A percentile compares a stretch with the other conserved stretches of the same genome.
These are phyloP conservation scores for Xylaria longipes DNA, from an alignment of 495 filamentous ascomycete genomes.

Conservation along the genomic window DNA sequence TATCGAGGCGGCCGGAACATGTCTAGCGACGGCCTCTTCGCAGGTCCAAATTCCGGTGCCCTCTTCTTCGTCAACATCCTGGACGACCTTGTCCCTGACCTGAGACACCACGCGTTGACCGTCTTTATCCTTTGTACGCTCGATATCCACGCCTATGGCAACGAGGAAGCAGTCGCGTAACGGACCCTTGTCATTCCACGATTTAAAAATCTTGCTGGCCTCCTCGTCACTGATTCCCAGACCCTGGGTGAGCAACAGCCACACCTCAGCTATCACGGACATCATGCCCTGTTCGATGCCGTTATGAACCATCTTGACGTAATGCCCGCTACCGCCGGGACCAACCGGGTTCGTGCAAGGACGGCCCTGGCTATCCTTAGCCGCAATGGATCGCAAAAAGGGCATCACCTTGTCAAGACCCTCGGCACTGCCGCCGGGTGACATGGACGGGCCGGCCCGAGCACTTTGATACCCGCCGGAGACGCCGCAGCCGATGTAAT, in stretches of 20 bases:
- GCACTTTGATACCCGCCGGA: constrained; percentile 74
- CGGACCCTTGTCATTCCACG: constrained; percentile 66
- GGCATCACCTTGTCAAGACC: constrained; percentile 68
- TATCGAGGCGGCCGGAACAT: constrained; percentile 71
- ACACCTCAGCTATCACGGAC: constrained; percentile 61
- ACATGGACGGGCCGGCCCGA: constrained; percentile 68
- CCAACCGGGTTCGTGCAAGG: constrained; percentile 70
- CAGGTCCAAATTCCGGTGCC: constrained; percentile 73
- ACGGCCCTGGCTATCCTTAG: constrained; percentile 62
- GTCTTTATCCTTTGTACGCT: constrained; percentile 53
- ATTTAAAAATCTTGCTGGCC: constrained; percentile 64
- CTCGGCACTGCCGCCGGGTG: constrained; percentile 66
- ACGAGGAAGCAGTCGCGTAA: constrained; percentile 68
- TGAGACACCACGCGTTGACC: constrained; percentile 65
- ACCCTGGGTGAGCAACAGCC: constrained; percentile 66
- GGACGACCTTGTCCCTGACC: constrained; percentile 78
- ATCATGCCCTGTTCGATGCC: constrained; percentile 77
- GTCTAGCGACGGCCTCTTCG: constrained; percentile 65
- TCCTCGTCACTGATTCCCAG: constrained; percentile 67
- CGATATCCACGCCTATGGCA: constrained; percentile 68
- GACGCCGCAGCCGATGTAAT: constrained; percentile 73
- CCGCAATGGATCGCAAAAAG: constrained; percentile 61
- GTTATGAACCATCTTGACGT: constrained; percentile 82
- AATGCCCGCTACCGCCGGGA: constrained; percentile 70
- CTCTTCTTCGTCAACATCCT: constrained; percentile 71